Percentiles rank a stretch among this genome's conserved stretches.
phyloP scores from a whole-genome alignment of 2,329 filamentous ascomycete species.

The Pseudopyrenochaeta lycopersici region DNA sequence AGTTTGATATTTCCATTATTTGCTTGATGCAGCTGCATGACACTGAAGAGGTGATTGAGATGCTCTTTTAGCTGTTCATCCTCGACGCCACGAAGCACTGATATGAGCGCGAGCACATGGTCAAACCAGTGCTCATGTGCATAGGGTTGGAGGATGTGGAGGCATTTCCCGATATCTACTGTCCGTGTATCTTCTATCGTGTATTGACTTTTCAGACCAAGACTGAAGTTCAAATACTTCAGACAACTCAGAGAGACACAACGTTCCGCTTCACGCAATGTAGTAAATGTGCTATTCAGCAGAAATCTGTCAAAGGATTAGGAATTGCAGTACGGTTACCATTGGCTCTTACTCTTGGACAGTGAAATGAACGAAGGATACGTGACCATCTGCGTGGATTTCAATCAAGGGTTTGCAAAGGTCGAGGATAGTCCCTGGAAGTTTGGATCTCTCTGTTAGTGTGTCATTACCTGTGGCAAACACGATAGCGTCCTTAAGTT shows the following conservation, averaged over 20 bases:
- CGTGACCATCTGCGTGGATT: not conserved
- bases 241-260: not conserved
- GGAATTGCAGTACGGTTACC: not conserved
- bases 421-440: not conserved
- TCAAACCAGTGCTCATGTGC: slow-evolving; percentile 5
- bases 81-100: not conserved
- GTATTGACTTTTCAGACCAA: not conserved
- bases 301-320: slow-evolving; percentile 2
- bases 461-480: not conserved
- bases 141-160: slow-evolving; percentile 2
- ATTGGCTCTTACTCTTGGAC: not conserved
- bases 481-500: not conserved
- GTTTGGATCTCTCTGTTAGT: not conserved
- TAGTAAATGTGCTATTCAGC: not conserved
- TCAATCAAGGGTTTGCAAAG: not conserved
- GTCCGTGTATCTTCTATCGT: not conserved
- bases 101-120: slow-evolving; percentile 3
- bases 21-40: not conserved
- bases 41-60: not conserved
- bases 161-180: not conserved
- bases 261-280: not conserved
- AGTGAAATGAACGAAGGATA: slow-evolving; percentile 1
- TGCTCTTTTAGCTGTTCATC: not conserved
- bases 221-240: slow-evolving; percentile 3
- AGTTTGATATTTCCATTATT: not conserved